Conservation (phyloP, 352 stramenopile species). For the Globisporangium carolinianum region DNA sequence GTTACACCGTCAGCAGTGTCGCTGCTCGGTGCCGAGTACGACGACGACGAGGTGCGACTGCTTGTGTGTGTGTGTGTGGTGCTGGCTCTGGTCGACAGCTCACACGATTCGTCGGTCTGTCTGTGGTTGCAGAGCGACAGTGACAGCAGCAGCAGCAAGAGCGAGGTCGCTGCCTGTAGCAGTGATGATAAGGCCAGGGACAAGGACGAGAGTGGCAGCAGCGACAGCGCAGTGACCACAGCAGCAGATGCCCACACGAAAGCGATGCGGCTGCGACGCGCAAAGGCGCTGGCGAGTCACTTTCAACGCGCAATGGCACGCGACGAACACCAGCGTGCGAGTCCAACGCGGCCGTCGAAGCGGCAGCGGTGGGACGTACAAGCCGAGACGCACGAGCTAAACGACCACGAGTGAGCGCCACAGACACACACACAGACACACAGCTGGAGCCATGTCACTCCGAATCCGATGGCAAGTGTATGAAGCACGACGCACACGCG, state of each 20-base stretch:
- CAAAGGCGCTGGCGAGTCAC: conserved; percentile 13
- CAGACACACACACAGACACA: no score
- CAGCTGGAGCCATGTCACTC: no score
- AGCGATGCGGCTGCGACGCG: conserved; percentile 15
- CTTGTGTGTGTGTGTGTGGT: neutral
- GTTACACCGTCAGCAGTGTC: neutral
- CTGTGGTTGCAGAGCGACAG: conserved; percentile 16
- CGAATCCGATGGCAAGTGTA: no score
- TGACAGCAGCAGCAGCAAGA: no score
- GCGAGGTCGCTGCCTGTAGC: no score
- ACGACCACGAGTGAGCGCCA: no score
- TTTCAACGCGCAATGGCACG: conserved; percentile 8
- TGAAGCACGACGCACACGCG: no score
- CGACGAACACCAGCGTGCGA: no score
- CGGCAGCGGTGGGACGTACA: no score
- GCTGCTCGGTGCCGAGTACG: conserved; percentile 36
- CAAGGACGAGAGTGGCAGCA: conserved; percentile 1
- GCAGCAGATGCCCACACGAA: conserved; percentile 10
- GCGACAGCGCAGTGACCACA: conserved; percentile 1
- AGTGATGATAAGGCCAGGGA: neutral
- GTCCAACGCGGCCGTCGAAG: no score
- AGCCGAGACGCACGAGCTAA: no score
- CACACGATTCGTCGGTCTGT: no score
- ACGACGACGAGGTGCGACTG: conserved; percentile 4
- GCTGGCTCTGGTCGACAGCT: neutral